These are phyloP conservation scores for Chaetomiaceae sp. DNA, from an alignment of 2,329 filamentous ascomycete species.

Conservation along the genomic window DNA sequence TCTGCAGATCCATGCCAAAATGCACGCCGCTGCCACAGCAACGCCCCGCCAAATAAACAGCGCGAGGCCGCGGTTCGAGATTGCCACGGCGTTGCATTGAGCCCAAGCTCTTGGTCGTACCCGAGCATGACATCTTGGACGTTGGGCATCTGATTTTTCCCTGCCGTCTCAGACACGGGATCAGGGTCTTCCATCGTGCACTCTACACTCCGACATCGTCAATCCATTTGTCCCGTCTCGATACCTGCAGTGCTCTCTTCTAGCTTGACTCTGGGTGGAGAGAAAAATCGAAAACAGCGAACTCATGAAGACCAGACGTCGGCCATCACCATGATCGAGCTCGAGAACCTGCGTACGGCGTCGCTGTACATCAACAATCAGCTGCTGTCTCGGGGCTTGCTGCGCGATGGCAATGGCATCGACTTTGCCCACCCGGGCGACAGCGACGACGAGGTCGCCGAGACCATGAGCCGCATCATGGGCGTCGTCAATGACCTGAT, in stretches of 20 bases:
- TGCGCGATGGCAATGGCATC: slow-evolving; percentile 67
- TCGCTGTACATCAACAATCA: slow-evolving; percentile 72
- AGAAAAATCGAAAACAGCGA: not conserved
- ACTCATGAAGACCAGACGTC: slow-evolving; percentile 13
- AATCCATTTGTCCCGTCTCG: not conserved
- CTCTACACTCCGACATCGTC: not conserved
- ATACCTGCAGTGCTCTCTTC: not conserved
- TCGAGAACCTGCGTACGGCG: slow-evolving; percentile 60
- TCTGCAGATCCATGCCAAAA: slow-evolving; percentile 8
- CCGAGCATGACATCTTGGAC: slow-evolving; percentile 9
- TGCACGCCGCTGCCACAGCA: slow-evolving; percentile 20
- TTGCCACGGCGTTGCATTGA: slow-evolving; percentile 18
- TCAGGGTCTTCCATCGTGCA: not conserved
- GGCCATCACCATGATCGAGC: slow-evolving; percentile 46
- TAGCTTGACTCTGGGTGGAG: not conserved
- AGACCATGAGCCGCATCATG: slow-evolving; percentile 81
- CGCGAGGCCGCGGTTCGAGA: slow-evolving; percentile 9
- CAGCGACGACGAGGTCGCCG: slow-evolving; percentile 47
- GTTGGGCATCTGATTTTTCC: slow-evolving; percentile 10
- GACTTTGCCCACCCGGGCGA: slow-evolving; percentile 74
- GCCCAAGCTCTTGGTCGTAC: slow-evolving; percentile 12
- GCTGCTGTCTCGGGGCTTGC: slow-evolving; percentile 59
- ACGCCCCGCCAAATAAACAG: slow-evolving; percentile 28
- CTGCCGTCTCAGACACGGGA: not conserved
- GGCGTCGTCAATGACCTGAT: slow-evolving; percentile 92